Conservation (phyloP, 345 rosid species). For the Sapria himalayana region DNA sequence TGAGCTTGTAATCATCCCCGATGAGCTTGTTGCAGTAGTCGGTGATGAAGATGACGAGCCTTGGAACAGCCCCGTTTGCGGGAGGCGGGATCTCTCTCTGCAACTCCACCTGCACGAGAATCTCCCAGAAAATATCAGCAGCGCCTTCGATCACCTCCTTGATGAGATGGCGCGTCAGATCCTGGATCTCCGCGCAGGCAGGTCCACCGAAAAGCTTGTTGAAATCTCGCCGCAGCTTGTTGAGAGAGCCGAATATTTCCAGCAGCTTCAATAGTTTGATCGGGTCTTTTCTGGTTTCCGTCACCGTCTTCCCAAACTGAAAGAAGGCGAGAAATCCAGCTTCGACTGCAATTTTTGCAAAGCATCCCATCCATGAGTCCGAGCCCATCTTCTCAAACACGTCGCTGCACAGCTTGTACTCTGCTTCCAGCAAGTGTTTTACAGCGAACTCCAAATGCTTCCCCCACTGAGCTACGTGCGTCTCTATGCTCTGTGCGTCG, state of each 20-base stretch:
- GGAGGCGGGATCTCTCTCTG: slow-evolving; percentile 76
- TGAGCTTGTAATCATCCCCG: slow-evolving; percentile 65
- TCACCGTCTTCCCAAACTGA: slow-evolving; percentile 84
- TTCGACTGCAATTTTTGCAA: slow-evolving; percentile 86
- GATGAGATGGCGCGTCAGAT: slow-evolving; percentile 85
- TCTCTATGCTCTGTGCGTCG: slow-evolving; percentile 79
- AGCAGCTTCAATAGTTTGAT: slow-evolving; percentile 72
- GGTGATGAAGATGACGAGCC: slow-evolving; percentile 57
- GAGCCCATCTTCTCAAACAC: slow-evolving; percentile 74
- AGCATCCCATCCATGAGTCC: slow-evolving; percentile 94
- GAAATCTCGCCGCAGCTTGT: slow-evolving; percentile 76
- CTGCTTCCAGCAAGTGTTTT: slow-evolving; percentile 91
- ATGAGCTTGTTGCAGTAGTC: slow-evolving; percentile 75
- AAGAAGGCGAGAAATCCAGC: slow-evolving; percentile 90
- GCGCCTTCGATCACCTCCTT: slow-evolving; percentile 73
- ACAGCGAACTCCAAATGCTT: slow-evolving; percentile 97
- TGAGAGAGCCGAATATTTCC: slow-evolving; percentile 74
- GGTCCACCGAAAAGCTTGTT: slow-evolving; percentile 93
- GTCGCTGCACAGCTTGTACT: slow-evolving; percentile 77
- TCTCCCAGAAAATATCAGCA: slow-evolving; percentile 92
- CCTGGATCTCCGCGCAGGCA: slow-evolving; percentile 83
- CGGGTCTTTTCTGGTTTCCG: slow-evolving; percentile 87
- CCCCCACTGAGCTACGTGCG: slow-evolving; percentile 78
- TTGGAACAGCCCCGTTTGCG: slow-evolving; percentile 59
- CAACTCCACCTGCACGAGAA: slow-evolving; percentile 68